A percentile compares a stretch with the other conserved stretches of the same genome.
phyloP scores from a whole-genome alignment of 768 basidiomycete genomes.

The Lyophyllum decastes region DNA sequence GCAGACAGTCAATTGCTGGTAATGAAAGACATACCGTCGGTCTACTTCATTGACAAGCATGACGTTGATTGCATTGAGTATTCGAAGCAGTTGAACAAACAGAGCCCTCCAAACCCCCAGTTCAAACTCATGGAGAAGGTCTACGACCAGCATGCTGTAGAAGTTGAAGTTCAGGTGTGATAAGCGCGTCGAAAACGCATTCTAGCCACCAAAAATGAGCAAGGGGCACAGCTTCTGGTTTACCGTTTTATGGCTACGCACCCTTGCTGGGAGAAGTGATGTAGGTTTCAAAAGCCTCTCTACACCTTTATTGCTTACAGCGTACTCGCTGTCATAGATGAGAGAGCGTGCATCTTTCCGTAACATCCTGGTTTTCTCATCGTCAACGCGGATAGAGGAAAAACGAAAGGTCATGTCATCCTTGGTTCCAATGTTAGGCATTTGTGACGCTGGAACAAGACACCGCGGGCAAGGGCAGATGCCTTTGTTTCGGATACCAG shows the following conservation, averaged over 20 bases:
- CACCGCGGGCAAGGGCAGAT: no score
- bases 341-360: neutral
- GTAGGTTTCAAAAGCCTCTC: no score
- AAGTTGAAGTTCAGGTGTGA: slow-evolving; percentile 4
- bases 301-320: neutral
- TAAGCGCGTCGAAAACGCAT: neutral
- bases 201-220: neutral
- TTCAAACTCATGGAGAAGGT: no score
- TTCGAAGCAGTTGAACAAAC: no score
- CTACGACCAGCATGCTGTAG: slow-evolving; percentile 13
- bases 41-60: no score
- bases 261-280: neutral
- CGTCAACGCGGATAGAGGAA: slow-evolving; percentile 6
- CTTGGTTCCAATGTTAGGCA: no score
- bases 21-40: no score
- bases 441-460: no score
- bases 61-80: no score
- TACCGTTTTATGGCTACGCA: no score
- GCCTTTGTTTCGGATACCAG: no score
- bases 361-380: neutral
- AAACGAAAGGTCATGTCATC: neutral
- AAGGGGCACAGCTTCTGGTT: neutral
- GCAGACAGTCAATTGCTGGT: slow-evolving; percentile 15
- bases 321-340: neutral
- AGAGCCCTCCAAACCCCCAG: no score